Percentiles rank a stretch among this genome's conserved stretches.
phyloP scores from a whole-genome alignment of 352 stramenopile genomes.

The Elongisporangium anandrum region DNA sequence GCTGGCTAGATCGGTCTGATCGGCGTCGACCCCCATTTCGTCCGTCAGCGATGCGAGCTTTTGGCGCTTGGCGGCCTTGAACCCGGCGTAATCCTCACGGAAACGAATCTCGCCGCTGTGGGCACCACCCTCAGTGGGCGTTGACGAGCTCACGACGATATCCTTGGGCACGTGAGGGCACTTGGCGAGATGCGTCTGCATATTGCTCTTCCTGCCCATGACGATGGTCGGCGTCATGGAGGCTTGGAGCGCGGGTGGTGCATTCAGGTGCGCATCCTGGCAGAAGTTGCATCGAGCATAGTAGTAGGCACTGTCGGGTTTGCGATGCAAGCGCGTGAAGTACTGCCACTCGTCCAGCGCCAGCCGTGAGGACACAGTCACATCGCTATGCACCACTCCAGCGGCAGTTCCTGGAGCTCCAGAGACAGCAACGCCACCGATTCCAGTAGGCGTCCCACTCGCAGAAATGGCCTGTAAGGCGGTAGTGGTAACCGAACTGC shows the following conservation, averaged over 20 bases:
- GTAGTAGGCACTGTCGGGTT: slow-evolving; percentile 71
- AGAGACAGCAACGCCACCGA: background rate
- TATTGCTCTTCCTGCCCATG: slow-evolving; percentile 76
- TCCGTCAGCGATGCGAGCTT: slow-evolving; percentile 5
- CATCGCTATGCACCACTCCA: background rate
- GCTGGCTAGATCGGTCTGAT: slow-evolving; percentile 7
- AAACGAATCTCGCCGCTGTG: slow-evolving; percentile 4
- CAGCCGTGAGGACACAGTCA: slow-evolving; percentile 27
- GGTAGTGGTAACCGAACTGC: slow-evolving; percentile 1
- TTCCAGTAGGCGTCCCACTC: background rate
- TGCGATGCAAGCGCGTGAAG: slow-evolving; percentile 72
- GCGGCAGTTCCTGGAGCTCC: background rate
- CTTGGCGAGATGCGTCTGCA: slow-evolving; percentile 81
- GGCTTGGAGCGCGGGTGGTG: slow-evolving; percentile 35
- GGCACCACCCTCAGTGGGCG: slow-evolving; percentile 1
- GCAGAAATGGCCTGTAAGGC: slow-evolving; percentile 5
- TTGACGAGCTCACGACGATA: slow-evolving; percentile 10
- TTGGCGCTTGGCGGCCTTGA: slow-evolving; percentile 14
- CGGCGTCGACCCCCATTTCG: background rate
- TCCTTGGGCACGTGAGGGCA: slow-evolving; percentile 69
- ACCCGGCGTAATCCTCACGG: slow-evolving; percentile 5
- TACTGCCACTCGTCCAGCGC: slow-evolving; percentile 75
- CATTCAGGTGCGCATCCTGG: slow-evolving; percentile 53
- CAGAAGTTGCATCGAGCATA: slow-evolving; percentile 81
- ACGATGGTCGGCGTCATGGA: slow-evolving; percentile 55